Conservation (phyloP, 345 rosid genomes). For the Aethionema arabicum region DNA sequence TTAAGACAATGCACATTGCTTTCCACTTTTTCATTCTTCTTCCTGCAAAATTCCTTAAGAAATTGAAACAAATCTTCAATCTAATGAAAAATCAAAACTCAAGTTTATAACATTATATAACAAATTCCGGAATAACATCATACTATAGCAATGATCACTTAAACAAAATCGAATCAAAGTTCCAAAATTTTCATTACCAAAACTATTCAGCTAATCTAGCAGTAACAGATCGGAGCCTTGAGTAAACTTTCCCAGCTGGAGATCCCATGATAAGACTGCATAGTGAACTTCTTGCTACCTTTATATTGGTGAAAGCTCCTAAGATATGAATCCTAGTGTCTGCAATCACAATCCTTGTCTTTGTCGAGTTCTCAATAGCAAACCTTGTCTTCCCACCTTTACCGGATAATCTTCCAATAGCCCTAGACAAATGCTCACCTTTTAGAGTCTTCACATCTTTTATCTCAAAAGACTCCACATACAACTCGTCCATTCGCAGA, state of each 20-base stretch:
- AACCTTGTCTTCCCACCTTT: constrained; percentile 88
- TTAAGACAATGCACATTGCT: too few species aligned
- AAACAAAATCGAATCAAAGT: not conserved
- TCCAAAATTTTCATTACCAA: constrained; percentile 7
- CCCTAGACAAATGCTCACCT: constrained; percentile 78
- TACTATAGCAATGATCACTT: not conserved
- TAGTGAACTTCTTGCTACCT: constrained; percentile 77
- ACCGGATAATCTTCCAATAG: constrained; percentile 72
- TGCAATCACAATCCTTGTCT: constrained; percentile 82
- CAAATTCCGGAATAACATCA: too few species aligned
- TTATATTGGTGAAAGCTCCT: constrained; percentile 78
- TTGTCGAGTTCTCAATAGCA: constrained; percentile 82
- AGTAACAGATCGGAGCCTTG: constrained; percentile 43
- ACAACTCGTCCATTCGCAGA: constrained; percentile 72
- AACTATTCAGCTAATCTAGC: constrained; percentile 41
- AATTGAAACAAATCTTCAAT: too few species aligned
- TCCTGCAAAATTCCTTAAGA: too few species aligned
- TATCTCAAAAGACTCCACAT: constrained; percentile 71
- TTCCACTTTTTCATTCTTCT: too few species aligned
- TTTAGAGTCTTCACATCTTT: constrained; percentile 82
- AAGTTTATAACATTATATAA: too few species aligned
- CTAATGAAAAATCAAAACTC: too few species aligned
- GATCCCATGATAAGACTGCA: constrained; percentile 88
- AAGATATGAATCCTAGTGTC: constrained; percentile 79
- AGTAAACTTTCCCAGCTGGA: constrained; percentile 73